These are phyloP conservation scores for Cucumis variabilis DNA, from an alignment of 331 rosid species.

Conservation along the genomic window DNA sequence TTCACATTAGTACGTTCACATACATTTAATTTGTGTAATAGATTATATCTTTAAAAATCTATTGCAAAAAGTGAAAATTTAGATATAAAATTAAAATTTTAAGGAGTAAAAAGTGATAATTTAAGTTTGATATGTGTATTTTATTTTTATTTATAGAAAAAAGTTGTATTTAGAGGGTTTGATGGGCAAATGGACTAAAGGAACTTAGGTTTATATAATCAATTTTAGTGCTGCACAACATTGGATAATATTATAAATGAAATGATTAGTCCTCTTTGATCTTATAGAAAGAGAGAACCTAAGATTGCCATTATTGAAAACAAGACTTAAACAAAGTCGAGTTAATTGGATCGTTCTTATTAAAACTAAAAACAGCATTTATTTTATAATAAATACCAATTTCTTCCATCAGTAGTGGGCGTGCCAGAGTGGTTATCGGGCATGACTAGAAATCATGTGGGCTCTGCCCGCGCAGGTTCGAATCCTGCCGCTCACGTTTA, in stretches of 20 bases:
- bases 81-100: too few relatives aligned
- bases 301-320: not conserved
- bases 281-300: not conserved
- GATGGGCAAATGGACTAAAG: not conserved
- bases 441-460: conserved; percentile 99
- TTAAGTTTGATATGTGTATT: too few relatives aligned
- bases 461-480: conserved; percentile 97
- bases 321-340: not conserved
- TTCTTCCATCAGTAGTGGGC: conserved; percentile 15
- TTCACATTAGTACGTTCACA: too few relatives aligned
- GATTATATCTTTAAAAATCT: too few relatives aligned
- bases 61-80: too few relatives aligned
- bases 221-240: not conserved
- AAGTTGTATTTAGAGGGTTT: not conserved
- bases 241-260: not conserved
- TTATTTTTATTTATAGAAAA: not conserved
- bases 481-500: conserved; percentile 88
- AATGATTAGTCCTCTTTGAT: not conserved
- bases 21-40: too few relatives aligned
- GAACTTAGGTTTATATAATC: conserved; percentile 1
- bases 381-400: too few relatives aligned
- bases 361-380: too few relatives aligned
- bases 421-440: conserved; percentile 99
- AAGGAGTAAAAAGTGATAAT: too few relatives aligned
- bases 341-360: not conserved